Base-by-base conservation (phyloP, 1,284 basidiomycete genomes). In the Boletus albobrunnescens region DNA sequence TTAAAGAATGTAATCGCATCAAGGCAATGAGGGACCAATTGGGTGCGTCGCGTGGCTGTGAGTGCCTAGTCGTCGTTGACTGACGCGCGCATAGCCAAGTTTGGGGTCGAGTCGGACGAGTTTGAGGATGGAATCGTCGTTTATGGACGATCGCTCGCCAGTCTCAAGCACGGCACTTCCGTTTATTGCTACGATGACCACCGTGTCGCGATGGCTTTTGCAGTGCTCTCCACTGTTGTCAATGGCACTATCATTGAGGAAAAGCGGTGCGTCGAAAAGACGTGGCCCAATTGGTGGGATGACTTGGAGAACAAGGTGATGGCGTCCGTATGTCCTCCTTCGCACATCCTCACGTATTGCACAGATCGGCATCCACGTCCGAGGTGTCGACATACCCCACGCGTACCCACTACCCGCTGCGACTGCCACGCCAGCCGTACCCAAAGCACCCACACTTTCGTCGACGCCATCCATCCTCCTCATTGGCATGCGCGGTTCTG, bases 231-330 rank as follows among this genome's bases (percentile, higher is more conserved):
- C 4, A 79, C 84, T 8, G 77, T 91, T 3, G 74, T 94, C 23
- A 71, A 78, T 28, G 83, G 81, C 23, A 91, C 91, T 1, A 73
- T 93, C 51, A 75, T 99, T 31, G 93, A 97, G 63, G 95, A 99
- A 73, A 97, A 96, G 71, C 78, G 95, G 45, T 98, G 95, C 61
- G 95, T 99, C 19, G 95, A 97, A 70, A 99, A 99, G 79, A 99
- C 96, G 0, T 99, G 95, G 95, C 95, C 96, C 3, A 94, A 94
- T 65, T 99, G 94, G 91, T 99, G 95, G 94, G 96, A 99, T 63
- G 96, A 98, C 67, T 76, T 99, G 19, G 82, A 91, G 64, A 92
- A 91, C 72, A 94, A 94, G 79, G 90, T 89, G 17, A 40, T 13
- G 73, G 53, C 4, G 6, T 19, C 30, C 14, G 1, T 6, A 14